Evolutionary conservation across 495 filamentous ascomycete species (phyloP).

Genomic region (Lasiosphaeris hirsuta): DNA sequence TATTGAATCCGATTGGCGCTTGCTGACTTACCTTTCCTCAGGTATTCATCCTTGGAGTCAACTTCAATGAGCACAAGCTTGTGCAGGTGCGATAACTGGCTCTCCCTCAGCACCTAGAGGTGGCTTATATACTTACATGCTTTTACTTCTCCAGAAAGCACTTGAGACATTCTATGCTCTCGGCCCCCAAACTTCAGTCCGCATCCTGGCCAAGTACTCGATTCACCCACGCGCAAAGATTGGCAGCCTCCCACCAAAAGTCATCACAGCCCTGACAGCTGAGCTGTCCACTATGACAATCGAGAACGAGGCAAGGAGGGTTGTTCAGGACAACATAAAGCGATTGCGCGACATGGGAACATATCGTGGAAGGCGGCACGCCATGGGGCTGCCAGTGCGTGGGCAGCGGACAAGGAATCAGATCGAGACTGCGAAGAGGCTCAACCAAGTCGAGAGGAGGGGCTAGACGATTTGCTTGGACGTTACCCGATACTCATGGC

Average conservation of each 20-base stretch:
- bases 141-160: conserved; percentile 58
- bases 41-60: conserved; percentile 83
- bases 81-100: conserved; percentile 62
- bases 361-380: conserved; percentile 87
- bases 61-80: conserved; percentile 77
- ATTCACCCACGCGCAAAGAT: conserved; percentile 81
- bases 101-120: not conserved
- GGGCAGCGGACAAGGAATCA: conserved; percentile 85
- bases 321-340: conserved; percentile 78
- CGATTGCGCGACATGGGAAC: conserved; percentile 87
- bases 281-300: conserved; percentile 89
- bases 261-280: conserved; percentile 72
- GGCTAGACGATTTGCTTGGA: conserved; percentile 29
- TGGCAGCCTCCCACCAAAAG: conserved; percentile 64
- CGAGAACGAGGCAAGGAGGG: conserved; percentile 79
- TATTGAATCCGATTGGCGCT: not conserved
- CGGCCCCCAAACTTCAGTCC: conserved; percentile 63
- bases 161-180: conserved; percentile 89
- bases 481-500: too few relatives aligned
- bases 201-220: conserved; percentile 78
- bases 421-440: conserved; percentile 69
- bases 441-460: conserved; percentile 75
- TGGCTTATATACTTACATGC: not conserved
- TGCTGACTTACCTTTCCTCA: conserved; percentile 21
- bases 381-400: conserved; percentile 79